phyloP scores from a whole-genome alignment of 129 eudicot genomes.

The Oenanthe sinensis region DNA sequence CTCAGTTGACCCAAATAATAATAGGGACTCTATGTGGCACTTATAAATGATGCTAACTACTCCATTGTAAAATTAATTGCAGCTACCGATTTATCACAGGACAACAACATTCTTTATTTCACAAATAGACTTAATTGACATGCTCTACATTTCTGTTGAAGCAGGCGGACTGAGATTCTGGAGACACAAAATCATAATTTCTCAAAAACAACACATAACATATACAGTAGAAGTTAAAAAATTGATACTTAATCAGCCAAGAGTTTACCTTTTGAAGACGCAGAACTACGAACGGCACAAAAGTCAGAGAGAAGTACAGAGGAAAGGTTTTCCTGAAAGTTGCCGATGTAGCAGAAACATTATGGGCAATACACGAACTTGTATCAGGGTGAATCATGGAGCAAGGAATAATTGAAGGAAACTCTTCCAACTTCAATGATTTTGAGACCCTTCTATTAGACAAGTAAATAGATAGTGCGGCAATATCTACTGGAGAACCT shows the following conservation, averaged over 20 bases:
- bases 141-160: not conserved
- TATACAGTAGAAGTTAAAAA: not conserved
- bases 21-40: not conserved
- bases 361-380: constrained; percentile 74
- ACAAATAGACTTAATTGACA: not conserved
- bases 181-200: not conserved
- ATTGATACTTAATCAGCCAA: not conserved
- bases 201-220: not conserved
- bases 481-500: constrained; percentile 82
- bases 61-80: not conserved
- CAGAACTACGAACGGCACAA: constrained; percentile 93
- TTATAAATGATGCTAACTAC: not conserved
- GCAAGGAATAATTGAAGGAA: constrained; percentile 81
- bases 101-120: not conserved
- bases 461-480: constrained; percentile 63
- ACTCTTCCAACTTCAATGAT: constrained; percentile 50
- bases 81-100: not conserved
- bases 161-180: constrained; percentile 3
- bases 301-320: constrained; percentile 87
- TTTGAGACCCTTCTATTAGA: constrained; percentile 41
- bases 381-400: constrained; percentile 85
- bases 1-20: not conserved
- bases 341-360: constrained; percentile 58
- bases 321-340: constrained; percentile 96
- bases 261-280: constrained; percentile 78